These are phyloP conservation scores for Clonostachys byssicola DNA, from an alignment of 2,329 filamentous ascomycete genomes.

Conservation along the genomic window DNA sequence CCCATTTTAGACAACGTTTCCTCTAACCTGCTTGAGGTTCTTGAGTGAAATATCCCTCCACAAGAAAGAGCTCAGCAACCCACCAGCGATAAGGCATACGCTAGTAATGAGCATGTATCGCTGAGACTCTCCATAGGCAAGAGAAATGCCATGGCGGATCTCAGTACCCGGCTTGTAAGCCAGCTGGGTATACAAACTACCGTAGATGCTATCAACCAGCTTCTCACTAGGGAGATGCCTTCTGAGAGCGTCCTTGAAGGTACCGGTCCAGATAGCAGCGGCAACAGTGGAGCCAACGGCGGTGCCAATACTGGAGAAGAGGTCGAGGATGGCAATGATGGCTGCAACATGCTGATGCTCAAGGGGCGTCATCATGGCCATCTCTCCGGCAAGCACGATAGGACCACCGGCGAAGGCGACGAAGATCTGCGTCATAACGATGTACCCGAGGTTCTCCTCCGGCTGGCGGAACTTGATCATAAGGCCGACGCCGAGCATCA, in stretches of 20 bases:
- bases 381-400: conserved; percentile 55
- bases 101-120: conserved; percentile 46
- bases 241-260: conserved; percentile 45
- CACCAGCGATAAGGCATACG: conserved; percentile 33
- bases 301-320: conserved; percentile 56
- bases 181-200: conserved; percentile 46
- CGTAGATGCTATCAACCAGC: conserved; percentile 36
- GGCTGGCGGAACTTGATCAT: conserved; percentile 58
- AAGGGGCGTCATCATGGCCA: conserved; percentile 55
- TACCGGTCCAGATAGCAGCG: conserved; percentile 60
- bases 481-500: conserved; percentile 50
- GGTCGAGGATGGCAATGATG: conserved; percentile 54
- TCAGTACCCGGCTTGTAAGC: conserved; percentile 44
- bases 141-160: conserved; percentile 50
- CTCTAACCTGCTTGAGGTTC: conserved; percentile 31
- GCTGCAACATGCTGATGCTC: conserved; percentile 57
- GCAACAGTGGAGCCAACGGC: conserved; percentile 57
- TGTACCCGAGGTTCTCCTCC: conserved; percentile 41
- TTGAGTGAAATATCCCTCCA: conserved; percentile 50
- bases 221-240: conserved; percentile 40
- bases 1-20: conserved; percentile 24
- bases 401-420: conserved; percentile 57
- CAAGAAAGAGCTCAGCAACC: conserved; percentile 22
- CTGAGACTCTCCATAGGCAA: conserved; percentile 54
- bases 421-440: conserved; percentile 59